Evolutionary conservation across 176 grass and related monocot species (phyloP), one percentile per base, ranked within the genome.

Genomic region (Ensete ventricosum): DNA sequence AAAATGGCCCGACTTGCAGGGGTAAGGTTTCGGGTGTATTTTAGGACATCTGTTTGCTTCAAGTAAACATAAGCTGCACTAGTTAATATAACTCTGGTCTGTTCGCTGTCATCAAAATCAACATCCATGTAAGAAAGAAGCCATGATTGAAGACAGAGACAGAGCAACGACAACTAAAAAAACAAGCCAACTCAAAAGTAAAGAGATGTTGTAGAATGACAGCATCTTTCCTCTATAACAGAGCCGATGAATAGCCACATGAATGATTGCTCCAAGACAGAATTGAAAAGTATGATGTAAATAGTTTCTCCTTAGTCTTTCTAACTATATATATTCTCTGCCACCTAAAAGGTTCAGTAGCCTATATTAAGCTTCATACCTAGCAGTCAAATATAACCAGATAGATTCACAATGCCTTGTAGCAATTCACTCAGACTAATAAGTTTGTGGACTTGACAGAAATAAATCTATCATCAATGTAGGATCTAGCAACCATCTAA

Each of bases 11-110:
- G 96, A 70, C 88, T 99, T 10, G 91, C 91, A 19, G 88, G 86
- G 72, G 91, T 77, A 81, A 99, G 96, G 80, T 91, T 99, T 81
- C 88, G 71, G 72, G 90, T 84, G 82, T 99, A 84, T 81, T 95
- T 94, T 52, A 84, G 88, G 64, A 95, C 43, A 34, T 89, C 88
- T 2, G 78, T 81, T 63, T 91, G 85, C 81, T 88, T 95, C 65
- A 99, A 84, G 79, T 99, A 86, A 50, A 99, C 70, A 84, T 95
- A 99, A n/a, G 91, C 96, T 23, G 88, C 82, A 86, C 91, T 99
- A 67, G 90, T 89, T 57, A 99, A 85, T 79, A 89, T 55, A 16
- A 84, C 85, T 81, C 55, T 87, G 0, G 91, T 99, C 81, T 84
- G 96, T 19, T 89, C 84, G 79, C 96, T 99, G 86, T 24, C 72